These are phyloP conservation scores for Aspergillaceae sp. DNA, from an alignment of 2,329 filamentous ascomycete genomes.

Conservation along the genomic window DNA sequence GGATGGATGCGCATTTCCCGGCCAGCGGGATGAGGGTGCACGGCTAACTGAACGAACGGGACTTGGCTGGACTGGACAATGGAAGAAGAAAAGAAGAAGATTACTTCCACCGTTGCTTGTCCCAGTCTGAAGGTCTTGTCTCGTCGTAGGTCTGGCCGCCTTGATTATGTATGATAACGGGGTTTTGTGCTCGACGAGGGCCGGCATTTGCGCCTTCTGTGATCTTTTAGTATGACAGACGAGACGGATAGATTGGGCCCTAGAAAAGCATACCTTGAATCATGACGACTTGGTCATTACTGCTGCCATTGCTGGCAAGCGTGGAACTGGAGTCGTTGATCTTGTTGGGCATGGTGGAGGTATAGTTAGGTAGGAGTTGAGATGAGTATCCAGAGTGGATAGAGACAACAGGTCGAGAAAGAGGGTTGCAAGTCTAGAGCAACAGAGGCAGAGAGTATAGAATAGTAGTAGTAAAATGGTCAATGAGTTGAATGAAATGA, in stretches of 20 bases:
- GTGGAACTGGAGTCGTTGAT: slow-evolving; percentile 29
- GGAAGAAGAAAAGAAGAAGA: slow-evolving; percentile 2
- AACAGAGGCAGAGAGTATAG: background rate
- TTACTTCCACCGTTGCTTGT: slow-evolving; percentile 33
- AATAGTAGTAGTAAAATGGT: background rate
- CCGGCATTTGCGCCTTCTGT: slow-evolving; percentile 20
- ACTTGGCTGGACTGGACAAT: background rate
- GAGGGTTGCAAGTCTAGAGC: no score
- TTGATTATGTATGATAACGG: slow-evolving; percentile 28
- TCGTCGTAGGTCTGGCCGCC: slow-evolving; percentile 30
- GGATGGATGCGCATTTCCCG: slow-evolving; percentile 1
- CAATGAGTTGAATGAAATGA: background rate
- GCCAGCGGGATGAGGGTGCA: background rate
- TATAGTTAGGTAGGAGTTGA: slow-evolving; percentile 10
- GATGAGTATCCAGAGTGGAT: slow-evolving; percentile 1
- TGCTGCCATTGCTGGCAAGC: slow-evolving; percentile 24
- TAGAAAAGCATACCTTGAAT: slow-evolving; percentile 20
- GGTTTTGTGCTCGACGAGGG: slow-evolving; percentile 22
- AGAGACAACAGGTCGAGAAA: background rate
- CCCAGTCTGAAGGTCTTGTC: slow-evolving; percentile 29
- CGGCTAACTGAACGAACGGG: background rate
- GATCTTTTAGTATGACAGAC: slow-evolving; percentile 6
- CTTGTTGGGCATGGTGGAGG: slow-evolving; percentile 26
- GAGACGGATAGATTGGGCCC: background rate
- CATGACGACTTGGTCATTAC: slow-evolving; percentile 21